Evolutionary conservation across 2,329 filamentous ascomycete genomes (phyloP), one percentile per base, ranked within the genome.

Genomic region (Verticillium alfalfae): DNA sequence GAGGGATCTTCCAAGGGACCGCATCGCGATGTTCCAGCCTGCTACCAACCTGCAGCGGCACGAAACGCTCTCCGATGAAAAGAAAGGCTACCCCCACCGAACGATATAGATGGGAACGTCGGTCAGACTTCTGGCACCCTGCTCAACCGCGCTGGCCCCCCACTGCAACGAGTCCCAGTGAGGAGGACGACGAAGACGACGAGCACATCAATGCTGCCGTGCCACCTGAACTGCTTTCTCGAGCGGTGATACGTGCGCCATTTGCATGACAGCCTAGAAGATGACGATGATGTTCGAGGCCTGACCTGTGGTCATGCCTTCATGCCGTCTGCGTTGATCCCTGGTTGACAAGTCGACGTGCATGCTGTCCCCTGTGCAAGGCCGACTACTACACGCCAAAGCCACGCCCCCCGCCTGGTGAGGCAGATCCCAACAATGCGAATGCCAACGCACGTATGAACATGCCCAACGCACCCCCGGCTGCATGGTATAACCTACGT

Each of bases 261-360:
- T 99, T 69, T 99, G 95, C 75, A 89, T 99, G 95, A 99, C 71
- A 89, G 86, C 0, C 84, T 99, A 18, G 95, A 99, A 73, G 92
- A 98, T 65, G 92, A 97, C 65, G 95, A 98, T 69, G 94, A 99
- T 72, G 88, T 99, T 58, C 91, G 95, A 67, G 95, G 95, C 2
- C 79, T 99, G 64, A 93, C 92, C 4, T 99, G 95, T 71, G 95
- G 95, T n/a, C 95, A 99, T 75, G 93, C 94, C 60, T 99, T 98
- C 95, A 99, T 73, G 93, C 93, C 58, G 91, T 90, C 45, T 99
- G 95, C 72, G 86, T 99, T 57, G 95, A 99, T 69, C 95, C 95
- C 12, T 99, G 95, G 95, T 79, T 99, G 66, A 99, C 95, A 10
- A 93, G 91, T 71, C 87, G 95, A 65, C 89, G 94, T 67, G 95